Conservation (phyloP, 805 yeast species). For the Jamesozyma gamospora region DNA sequence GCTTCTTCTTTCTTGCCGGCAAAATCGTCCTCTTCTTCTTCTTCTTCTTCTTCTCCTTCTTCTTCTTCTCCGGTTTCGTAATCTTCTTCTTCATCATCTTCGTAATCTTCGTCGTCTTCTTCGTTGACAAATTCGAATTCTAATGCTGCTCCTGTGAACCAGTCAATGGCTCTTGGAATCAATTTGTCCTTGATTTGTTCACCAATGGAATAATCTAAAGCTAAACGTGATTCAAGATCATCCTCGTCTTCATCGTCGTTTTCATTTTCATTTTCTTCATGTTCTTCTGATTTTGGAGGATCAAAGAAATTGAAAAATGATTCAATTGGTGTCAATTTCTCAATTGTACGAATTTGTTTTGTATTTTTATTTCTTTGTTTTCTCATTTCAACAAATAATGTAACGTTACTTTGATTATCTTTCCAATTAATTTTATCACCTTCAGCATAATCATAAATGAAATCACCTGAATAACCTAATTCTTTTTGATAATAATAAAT, state of each 20-base stretch:
- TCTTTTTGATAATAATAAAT: conserved; percentile 91
- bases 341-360: conserved; percentile 91
- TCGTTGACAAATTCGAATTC: conserved; percentile 58
- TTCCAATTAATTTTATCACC: conserved; percentile 78
- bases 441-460: conserved; percentile 93
- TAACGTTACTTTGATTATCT: conserved; percentile 69
- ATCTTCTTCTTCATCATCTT: conserved; percentile 53
- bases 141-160: conserved; percentile 97
- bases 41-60: conserved; percentile 27
- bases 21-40: conserved; percentile 32
- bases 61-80: conserved; percentile 53
- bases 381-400: conserved; percentile 81
- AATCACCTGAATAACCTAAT: conserved; percentile 90
- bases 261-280: conserved; percentile 42
- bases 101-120: conserved; percentile 52
- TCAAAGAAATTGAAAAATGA: conserved; percentile 93
- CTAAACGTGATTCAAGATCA: conserved; percentile 75
- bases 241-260: conserved; percentile 47
- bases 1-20: conserved; percentile 46
- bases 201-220: conserved; percentile 88
- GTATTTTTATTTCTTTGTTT: conserved; percentile 96
- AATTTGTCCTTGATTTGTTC: conserved; percentile 93
- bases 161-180: conserved; percentile 92
- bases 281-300: conserved; percentile 71
- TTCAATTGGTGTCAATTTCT: conserved; percentile 86